Evolutionary conservation across 2,329 filamentous ascomycete genomes (phyloP), one percentile per base, ranked within the genome.

Genomic region (Pseudogymnoascus sp.): DNA sequence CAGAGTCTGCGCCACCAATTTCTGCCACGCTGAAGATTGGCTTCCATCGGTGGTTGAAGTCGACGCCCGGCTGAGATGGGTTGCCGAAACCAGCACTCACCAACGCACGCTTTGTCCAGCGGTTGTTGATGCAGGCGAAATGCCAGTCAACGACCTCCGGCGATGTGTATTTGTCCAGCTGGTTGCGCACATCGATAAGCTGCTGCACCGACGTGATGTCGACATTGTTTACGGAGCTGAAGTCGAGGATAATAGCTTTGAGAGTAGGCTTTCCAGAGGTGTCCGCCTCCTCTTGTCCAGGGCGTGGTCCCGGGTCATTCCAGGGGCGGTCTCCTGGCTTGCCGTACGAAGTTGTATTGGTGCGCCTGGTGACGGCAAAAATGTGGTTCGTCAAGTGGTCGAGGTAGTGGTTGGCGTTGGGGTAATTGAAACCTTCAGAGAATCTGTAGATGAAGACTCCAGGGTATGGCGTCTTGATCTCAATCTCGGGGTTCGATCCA

Each of bases 391-490:
- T 83, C 59, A 96, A 80, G 70, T 90, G 84, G 70, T 97, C 92
- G 62, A 96, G 84, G 66, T 95, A 92, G 72, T 90, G 87, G 70
- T 90, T 90, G 18, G 92, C 92, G 69, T 96, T 99, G 64, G 93
- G 91, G 70, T 97, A 99, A 76, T 94, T 96, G 80, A 96, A 96
- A 45, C 92, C 90, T 76, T 97, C 93, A 0, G 89, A 86, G 74
- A 96, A 97, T 48, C 93, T 87, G 78, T 96, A 97, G 71, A 97
- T 96, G 76, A 97, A 96, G 67, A 99, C 83, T 60, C 94, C 94
- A 0, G 93, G 93, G 69, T 94, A 90, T 0, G 94, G 92, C 61
- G 85, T 85, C 65, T 89, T 81, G n/a, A 96, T 79, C 9, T 88
- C 82, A 55, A 97, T 81, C 27, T 87, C 81, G 0, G 93, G 93